Percentiles rank a stretch among this genome's conserved stretches.
Conservation (phyloP, 257 asterid species). For the Misopates orontium region DNA sequence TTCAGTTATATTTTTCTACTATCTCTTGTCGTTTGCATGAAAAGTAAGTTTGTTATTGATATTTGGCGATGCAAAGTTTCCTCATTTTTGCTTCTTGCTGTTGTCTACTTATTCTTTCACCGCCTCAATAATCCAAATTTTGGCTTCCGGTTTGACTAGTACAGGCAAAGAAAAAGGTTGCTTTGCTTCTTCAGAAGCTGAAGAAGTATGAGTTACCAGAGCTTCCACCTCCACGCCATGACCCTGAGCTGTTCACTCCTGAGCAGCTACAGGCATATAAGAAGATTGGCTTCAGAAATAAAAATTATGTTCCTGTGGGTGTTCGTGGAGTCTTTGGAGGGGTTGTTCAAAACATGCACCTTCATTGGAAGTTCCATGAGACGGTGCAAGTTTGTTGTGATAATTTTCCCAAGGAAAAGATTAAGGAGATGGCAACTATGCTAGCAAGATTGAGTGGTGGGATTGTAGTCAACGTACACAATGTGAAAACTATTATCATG, state of each 20-base stretch:
- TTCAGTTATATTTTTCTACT: neutral
- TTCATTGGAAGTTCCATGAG: conserved; percentile 99
- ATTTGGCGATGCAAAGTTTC: conserved; percentile 1
- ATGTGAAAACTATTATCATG: conserved; percentile 87
- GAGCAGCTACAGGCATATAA: conserved; percentile 93
- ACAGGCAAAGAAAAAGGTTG: conserved; percentile 98
- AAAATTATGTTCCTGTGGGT: conserved; percentile 94
- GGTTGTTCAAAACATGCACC: conserved; percentile 97
- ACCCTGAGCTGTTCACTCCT: conserved; percentile 84
- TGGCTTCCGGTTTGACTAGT: conserved; percentile 35
- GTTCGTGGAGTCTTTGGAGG: conserved; percentile 99
- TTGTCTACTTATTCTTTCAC: neutral
- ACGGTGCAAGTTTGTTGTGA: conserved; percentile 97
- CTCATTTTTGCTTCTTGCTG: neutral
- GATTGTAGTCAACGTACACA: conserved; percentile 78
- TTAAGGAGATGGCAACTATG: conserved; percentile 93
- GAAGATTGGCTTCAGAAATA: conserved; percentile 89
- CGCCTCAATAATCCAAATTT: conserved; percentile 12
- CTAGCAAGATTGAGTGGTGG: conserved; percentile 95
- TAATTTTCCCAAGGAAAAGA: conserved; percentile 89
- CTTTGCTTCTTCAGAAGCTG: conserved; percentile 92
- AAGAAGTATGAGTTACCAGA: conserved; percentile 95
- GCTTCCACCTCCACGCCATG: conserved; percentile 90
- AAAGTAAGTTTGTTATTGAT: neutral
- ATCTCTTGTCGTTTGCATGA: neutral